Base-by-base conservation (phyloP, 2,329 filamentous ascomycete genomes). In the Botryotinia convoluta region DNA sequence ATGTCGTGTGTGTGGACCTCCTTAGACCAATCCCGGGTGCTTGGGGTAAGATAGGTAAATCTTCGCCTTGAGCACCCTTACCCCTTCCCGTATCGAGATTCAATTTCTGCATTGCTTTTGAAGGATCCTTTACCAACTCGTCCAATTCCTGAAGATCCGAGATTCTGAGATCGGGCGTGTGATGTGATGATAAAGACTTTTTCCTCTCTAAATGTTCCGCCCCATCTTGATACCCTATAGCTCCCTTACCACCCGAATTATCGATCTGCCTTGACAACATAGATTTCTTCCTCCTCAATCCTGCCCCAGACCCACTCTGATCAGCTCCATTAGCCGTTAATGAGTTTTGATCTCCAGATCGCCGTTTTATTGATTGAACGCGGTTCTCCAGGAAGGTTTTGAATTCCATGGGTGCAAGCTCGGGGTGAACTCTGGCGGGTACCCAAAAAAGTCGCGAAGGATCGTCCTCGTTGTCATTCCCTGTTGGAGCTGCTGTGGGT, bases 261-360 rank as follows among this genome's bases (percentile, higher is more conserved):
- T 97, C 93, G 74, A 99, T 93, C 81, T 98, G 95, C 73, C 92
- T 89, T 9, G 95, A 98, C 8, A 99, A 86, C 93, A 97, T 98
- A 0, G 95, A 98, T 83, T 96, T 97, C 83, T 97, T 97, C 78
- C 96, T 89, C 77, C 91, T 88, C 75, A 98, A 81, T 57, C 92
- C 88, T 26, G 88, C 88, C 20, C 79, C 81, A 8, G 86, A 89
- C 20, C 84, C 81, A 83, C 88, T 83, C 83, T 87, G 82, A 75
- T 89, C 84, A 79, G 88, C 75, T 77, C 86, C 76, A 77, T 78
- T 87, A 84, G 75, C 91, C 87, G 9, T 87, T 83, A 44, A 90
- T 89, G 64, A 94, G 83, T 54, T 86, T 86, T 76, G 87, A 91
- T 91, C 94, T 37, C 92, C 91, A 1, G 95, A 97, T 78, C 93